Conservation (phyloP, 202 grass and related monocot species). For the Schoenoplectus triqueter region DNA sequence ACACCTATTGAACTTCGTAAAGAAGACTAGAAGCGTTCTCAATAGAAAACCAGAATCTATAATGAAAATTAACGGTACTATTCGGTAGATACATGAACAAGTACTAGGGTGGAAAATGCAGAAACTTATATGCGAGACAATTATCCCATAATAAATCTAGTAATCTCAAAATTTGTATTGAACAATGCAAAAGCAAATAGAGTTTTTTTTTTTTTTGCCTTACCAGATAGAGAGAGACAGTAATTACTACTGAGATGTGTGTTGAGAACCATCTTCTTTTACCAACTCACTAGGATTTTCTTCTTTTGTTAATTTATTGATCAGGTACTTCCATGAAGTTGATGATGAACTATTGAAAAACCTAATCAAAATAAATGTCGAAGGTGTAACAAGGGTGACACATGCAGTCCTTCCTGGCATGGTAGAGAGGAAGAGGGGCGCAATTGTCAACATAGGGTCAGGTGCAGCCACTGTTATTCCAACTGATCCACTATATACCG, state of each 20-base stretch:
- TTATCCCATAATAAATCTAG: not conserved
- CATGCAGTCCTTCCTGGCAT: slow-evolving; percentile 78
- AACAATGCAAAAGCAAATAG: slow-evolving; percentile 7
- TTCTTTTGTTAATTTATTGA: slow-evolving; percentile 6
- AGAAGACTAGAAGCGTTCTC: not conserved
- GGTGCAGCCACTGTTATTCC: slow-evolving; percentile 65
- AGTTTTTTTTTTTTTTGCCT: not conserved
- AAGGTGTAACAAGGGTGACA: slow-evolving; percentile 78
- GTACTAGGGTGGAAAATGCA: not conserved
- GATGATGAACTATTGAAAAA: slow-evolving; percentile 72
- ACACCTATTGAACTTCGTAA: not conserved
- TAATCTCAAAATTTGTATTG: not conserved
- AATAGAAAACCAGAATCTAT: not conserved
- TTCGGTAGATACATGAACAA: not conserved
- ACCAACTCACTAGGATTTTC: not conserved
- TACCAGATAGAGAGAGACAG: not conserved
- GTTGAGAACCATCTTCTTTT: not conserved
- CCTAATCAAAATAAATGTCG: slow-evolving; percentile 82
- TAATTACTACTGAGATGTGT: not conserved
- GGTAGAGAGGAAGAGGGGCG: slow-evolving; percentile 79
- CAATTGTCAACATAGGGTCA: slow-evolving; percentile 92
- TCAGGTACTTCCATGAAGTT: slow-evolving; percentile 91
- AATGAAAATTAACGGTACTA: not conserved
- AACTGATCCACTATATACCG: slow-evolving; percentile 80
- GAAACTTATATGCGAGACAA: not conserved